Conservation (phyloP, 306 rosid genomes). For the Rosa multiflora region DNA sequence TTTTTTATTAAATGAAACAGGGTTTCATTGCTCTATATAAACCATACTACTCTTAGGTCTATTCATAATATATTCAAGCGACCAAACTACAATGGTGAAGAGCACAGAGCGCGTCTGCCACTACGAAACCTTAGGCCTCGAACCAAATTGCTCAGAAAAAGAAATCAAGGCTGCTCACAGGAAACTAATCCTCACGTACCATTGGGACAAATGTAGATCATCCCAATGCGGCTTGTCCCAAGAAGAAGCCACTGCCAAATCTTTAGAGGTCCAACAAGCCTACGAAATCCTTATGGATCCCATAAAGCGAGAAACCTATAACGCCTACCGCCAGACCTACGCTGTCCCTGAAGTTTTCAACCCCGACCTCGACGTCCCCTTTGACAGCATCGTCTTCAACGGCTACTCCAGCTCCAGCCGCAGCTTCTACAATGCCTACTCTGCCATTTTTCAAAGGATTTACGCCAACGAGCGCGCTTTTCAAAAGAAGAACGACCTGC, state of each 20-base stretch:
- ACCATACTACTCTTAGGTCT: too few relatives aligned
- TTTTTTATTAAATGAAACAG: too few relatives aligned
- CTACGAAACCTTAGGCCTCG: neutral
- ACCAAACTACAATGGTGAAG: neutral
- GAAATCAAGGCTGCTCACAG: neutral
- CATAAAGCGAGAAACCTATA: neutral
- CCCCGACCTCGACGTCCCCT: neutral
- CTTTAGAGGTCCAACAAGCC: neutral
- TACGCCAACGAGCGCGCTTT: neutral
- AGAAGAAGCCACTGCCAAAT: neutral
- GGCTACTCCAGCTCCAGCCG: neutral
- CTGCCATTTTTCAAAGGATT: neutral
- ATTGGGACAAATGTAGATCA: neutral
- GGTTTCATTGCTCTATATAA: too few relatives aligned
- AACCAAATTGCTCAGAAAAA: neutral
- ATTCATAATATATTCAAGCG: too few relatives aligned
- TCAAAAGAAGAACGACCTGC: neutral
- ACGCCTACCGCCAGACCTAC: neutral
- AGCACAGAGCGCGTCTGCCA: neutral
- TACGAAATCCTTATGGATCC: neutral
- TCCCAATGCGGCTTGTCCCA: neutral
- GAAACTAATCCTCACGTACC: neutral
- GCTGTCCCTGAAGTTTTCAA: neutral
- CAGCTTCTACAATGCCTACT: neutral
- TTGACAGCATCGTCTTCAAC: neutral